A percentile compares a stretch with the other conserved stretches of the same genome.
Evolutionary conservation across 2,329 filamentous ascomycete species (phyloP).

Genomic region (Stemphylium vesicarium): DNA sequence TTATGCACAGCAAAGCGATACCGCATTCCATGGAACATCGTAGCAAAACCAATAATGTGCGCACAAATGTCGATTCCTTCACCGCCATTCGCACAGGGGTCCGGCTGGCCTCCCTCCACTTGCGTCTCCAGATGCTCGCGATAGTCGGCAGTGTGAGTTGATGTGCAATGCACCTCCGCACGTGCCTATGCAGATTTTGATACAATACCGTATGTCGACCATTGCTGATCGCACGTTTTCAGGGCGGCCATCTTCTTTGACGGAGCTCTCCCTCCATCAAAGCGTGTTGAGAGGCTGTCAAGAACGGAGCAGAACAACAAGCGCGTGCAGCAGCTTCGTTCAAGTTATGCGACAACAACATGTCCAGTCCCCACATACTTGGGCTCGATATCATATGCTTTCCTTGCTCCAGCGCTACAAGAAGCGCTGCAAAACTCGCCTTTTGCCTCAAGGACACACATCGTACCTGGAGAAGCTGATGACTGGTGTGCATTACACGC

Average conservation of each 20-base stretch:
- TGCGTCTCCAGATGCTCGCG: constrained; percentile 1
- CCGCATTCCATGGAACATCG: neutral
- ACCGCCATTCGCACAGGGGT: constrained; percentile 3
- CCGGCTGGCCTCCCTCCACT: constrained; percentile 10
- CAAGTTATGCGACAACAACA: constrained; percentile 30
- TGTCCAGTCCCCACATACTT: constrained; percentile 40
- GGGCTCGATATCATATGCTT: constrained; percentile 61
- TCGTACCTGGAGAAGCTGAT: constrained; percentile 88
- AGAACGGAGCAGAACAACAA: constrained; percentile 66
- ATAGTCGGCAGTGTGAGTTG: constrained; percentile 12
- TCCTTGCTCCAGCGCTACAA: constrained; percentile 78
- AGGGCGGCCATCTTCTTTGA: constrained; percentile 79
- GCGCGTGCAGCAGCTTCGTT: constrained; percentile 60
- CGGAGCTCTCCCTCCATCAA: constrained; percentile 74
- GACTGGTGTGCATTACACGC: constrained; percentile 74
- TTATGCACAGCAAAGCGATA: constrained; percentile 11
- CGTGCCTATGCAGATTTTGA: constrained; percentile 14
- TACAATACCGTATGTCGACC: constrained; percentile 16
- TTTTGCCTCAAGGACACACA: constrained; percentile 54
- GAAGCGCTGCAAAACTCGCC: constrained; percentile 66
- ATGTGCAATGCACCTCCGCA: constrained; percentile 18
- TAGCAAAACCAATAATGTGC: constrained; percentile 20
- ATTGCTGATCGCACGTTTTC: constrained; percentile 23
- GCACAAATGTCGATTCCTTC: constrained; percentile 19
- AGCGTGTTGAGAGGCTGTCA: constrained; percentile 66